These are phyloP conservation scores for Macroventuria anomochaeta DNA, from an alignment of 2,329 filamentous ascomycete species.

Conservation along the genomic window DNA sequence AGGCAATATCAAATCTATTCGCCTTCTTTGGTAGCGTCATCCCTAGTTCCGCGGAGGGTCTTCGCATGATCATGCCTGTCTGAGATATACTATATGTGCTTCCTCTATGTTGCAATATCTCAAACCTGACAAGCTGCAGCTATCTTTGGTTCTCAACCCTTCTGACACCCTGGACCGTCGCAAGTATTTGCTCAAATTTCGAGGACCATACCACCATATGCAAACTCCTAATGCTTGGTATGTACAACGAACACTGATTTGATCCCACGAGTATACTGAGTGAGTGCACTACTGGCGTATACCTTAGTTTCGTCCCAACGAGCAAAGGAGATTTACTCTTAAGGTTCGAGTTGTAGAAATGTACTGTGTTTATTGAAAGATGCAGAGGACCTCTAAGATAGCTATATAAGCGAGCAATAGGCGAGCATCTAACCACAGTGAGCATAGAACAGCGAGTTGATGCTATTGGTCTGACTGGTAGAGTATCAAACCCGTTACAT, in stretches of 20 bases:
- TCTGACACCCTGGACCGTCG: conserved; percentile 33
- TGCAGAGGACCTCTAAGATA: too few species aligned
- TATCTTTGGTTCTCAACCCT: conserved; percentile 40
- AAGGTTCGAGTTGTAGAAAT: too few species aligned
- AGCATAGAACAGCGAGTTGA: too few species aligned
- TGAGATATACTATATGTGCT: conserved; percentile 40
- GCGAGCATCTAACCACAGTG: too few species aligned
- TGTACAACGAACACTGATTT: conserved; percentile 40
- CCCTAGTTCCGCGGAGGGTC: conserved; percentile 32
- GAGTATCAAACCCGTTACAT: too few species aligned
- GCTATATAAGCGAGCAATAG: too few species aligned
- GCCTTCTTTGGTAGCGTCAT: conserved; percentile 33
- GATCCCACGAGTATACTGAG: conserved; percentile 24
- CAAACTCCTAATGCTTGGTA: conserved; percentile 34
- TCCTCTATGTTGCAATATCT: not conserved
- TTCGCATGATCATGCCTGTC: conserved; percentile 36
- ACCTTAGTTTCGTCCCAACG: conserved; percentile 36
- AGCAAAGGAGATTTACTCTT: conserved; percentile 34
- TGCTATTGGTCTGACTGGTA: too few species aligned
- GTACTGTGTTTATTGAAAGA: too few species aligned
- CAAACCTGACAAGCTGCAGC: conserved; percentile 9
- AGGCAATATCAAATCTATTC: conserved; percentile 33
- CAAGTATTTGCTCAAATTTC: conserved; percentile 40
- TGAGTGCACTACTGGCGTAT: conserved; percentile 33
- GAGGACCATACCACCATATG: conserved; percentile 39